Base-by-base conservation (phyloP, 805 yeast genomes). In the Starmerella etchellsii region DNA sequence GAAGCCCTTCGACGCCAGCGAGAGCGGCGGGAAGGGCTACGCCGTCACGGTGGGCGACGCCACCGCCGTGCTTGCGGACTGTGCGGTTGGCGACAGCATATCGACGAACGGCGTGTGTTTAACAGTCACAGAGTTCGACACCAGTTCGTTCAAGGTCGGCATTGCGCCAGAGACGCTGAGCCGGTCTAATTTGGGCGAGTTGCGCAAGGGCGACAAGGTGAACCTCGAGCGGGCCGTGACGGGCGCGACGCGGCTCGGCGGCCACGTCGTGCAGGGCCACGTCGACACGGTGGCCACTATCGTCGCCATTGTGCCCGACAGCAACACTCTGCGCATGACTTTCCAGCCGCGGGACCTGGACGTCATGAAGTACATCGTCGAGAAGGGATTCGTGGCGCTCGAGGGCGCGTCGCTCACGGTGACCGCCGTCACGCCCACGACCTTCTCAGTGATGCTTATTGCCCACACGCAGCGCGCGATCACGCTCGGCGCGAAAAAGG, bases 201-300 rank as follows among this genome's bases (percentile, higher is more conserved):
- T 88, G 58, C 56, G 51, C 19, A 36, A 42, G 1, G 87, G 83
- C 2, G 58, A 71, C 16, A 69, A 67, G 43, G 95, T 91, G 18
- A 88, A 91, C 57, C 66, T 88, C 46, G 99, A 91, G 60, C 69
- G 99, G 44, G 99, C 99, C 0, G 84, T 91, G 25, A 67, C 76
- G 2, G 75, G 76, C 13, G 83, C 81, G 39, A 82, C 76, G 6
- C 68, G 98, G 48, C 74, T 87, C 54, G 99, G 99, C 20, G 99
- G 99, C 1, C 99, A 91, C 60, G 74, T 88, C 48, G 99, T 91
- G 2, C 98, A 91, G 51, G 99, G 98, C 5, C 99, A 91, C 63
- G 84, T 91, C 23, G 99, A 91, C 58, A 82, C 95, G 0, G 69
- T 78, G 27, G 95, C 95, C 2, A 60, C 58, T 27, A 78, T 88